Conservation (phyloP, 164 flowering plant species). For the Amborella trichopoda region DNA sequence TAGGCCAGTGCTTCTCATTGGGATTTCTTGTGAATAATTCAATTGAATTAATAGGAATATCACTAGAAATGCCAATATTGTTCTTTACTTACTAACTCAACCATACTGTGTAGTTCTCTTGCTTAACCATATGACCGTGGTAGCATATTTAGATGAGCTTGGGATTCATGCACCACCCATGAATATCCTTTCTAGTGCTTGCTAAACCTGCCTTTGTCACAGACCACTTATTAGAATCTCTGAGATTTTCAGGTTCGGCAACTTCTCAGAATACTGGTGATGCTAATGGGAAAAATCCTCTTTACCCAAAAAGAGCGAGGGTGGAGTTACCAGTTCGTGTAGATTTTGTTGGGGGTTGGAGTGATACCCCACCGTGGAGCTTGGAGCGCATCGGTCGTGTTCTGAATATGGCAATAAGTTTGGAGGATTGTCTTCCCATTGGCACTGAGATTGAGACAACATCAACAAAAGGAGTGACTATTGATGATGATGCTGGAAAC, state of each 20-base stretch:
- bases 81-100: too few relatives aligned
- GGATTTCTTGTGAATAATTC: too few relatives aligned
- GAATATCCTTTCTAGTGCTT: too few relatives aligned
- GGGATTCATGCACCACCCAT: too few relatives aligned
- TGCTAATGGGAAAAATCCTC: conserved; percentile 14
- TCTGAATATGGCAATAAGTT: conserved; percentile 78
- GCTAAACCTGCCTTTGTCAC: too few relatives aligned
- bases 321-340: conserved; percentile 92
- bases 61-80: too few relatives aligned
- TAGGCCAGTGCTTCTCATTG: too few relatives aligned
- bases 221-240: conserved; percentile 35
- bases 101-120: too few relatives aligned
- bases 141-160: too few relatives aligned
- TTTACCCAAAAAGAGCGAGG: conserved; percentile 29
- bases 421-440: conserved; percentile 77
- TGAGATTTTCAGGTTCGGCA: conserved; percentile 11
- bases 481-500: conserved; percentile 64
- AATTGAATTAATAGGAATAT: too few relatives aligned
- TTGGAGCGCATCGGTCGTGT: conserved; percentile 97
- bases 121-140: too few relatives aligned
- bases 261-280: conserved; percentile 8
- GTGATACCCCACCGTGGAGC: conserved; percentile 99
- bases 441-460: conserved; percentile 74
- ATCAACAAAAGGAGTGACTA: conserved; percentile 29
- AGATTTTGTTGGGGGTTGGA: conserved; percentile 99